A percentile compares a stretch with the other conserved stretches of the same genome.
Conservation (phyloP, 1,139 yeast species). For the Zygoascus sp. region DNA sequence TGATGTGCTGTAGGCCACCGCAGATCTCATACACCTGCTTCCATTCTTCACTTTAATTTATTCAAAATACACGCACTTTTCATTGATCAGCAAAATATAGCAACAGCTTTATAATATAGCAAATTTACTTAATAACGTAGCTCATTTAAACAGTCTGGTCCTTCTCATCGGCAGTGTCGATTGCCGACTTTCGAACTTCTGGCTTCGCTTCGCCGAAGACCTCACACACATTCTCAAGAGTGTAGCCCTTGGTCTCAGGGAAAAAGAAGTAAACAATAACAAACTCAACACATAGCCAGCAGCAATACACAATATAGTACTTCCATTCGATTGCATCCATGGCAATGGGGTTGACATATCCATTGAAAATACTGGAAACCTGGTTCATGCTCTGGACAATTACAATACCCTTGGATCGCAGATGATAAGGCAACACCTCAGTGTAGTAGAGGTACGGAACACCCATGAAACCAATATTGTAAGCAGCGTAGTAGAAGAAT, state of each 20-base stretch:
- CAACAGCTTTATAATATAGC: no score
- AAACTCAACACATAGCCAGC: constrained; percentile 22
- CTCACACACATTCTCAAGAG: constrained; percentile 70
- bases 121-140: no score
- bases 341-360: constrained; percentile 43
- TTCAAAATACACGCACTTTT: no score
- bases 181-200: neutral
- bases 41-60: no score
- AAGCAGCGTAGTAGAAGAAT: constrained; percentile 20
- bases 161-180: neutral
- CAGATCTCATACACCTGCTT: no score
- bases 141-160: no score
- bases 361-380: constrained; percentile 39
- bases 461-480: constrained; percentile 19
- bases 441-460: constrained; percentile 27
- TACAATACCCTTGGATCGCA: constrained; percentile 33
- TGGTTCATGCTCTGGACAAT: constrained; percentile 19
- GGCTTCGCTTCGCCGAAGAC: constrained; percentile 23
- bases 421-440: constrained; percentile 37
- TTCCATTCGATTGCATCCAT: constrained; percentile 36
- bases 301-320: constrained; percentile 35
- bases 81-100: no score
- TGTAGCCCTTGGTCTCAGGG: constrained; percentile 89
- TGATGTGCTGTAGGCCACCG: no score
- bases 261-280: constrained; percentile 67